Evolutionary conservation across 768 basidiomycete genomes (phyloP).

Genomic region (Pilatotrama ljubarskyi): DNA sequence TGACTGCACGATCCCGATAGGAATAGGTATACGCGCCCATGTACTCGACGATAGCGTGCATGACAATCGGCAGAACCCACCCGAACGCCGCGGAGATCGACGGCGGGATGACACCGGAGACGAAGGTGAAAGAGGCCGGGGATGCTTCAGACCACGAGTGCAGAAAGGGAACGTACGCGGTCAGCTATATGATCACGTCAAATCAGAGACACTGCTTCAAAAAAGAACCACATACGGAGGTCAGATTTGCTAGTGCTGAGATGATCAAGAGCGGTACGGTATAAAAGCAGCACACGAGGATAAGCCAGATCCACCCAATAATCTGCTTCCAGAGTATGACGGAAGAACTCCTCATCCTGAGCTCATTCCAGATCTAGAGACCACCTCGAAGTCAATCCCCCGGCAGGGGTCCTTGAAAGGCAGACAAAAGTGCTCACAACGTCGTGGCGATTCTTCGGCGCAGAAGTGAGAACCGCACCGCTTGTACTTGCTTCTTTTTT

Average conservation of each 20-base stretch:
- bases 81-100: constrained; percentile 86
- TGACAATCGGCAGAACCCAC: constrained; percentile 87
- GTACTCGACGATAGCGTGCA: constrained; percentile 78
- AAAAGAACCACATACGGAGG: constrained; percentile 51
- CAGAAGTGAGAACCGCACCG: constrained; percentile 68
- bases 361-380: constrained; percentile 83
- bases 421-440: constrained; percentile 51
- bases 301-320: constrained; percentile 78
- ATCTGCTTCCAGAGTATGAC: constrained; percentile 66
- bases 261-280: constrained; percentile 92
- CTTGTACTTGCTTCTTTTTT: constrained; percentile 41
- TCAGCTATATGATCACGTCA: constrained; percentile 43
- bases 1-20: constrained; percentile 83
- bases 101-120: constrained; percentile 93
- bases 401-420: background rate
- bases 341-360: constrained; percentile 63
- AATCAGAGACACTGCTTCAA: background rate
- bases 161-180: constrained; percentile 74
- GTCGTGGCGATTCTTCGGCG: constrained; percentile 82
- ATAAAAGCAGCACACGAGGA: constrained; percentile 88
- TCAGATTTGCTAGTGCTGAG: constrained; percentile 89
- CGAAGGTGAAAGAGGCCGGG: constrained; percentile 68
- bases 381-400: constrained; percentile 2
- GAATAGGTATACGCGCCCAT: constrained; percentile 73
- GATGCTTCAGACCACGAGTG: constrained; percentile 67